Conservation (phyloP, 805 yeast species). For the Blastobotrys muscicola region DNA sequence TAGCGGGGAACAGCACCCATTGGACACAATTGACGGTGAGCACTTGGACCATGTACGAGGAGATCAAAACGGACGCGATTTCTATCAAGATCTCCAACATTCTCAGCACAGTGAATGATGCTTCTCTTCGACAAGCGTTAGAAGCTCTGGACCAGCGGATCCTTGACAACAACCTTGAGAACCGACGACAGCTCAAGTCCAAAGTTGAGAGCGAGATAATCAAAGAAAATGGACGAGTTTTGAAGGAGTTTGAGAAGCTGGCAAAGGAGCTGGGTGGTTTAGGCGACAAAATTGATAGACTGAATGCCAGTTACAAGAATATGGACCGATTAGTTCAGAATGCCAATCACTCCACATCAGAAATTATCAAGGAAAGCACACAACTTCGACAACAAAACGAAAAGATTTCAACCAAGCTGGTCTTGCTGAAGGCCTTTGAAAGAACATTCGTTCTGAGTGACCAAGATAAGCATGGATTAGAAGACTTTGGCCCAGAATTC, state of each 20-base stretch:
- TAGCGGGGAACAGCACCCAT: too few relatives aligned
- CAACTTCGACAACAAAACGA: slow-evolving; percentile 18
- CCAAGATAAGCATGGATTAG: slow-evolving; percentile 24
- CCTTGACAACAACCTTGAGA: slow-evolving; percentile 24
- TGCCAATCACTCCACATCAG: slow-evolving; percentile 18
- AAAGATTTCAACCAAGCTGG: slow-evolving; percentile 16
- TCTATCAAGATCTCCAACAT: slow-evolving; percentile 20
- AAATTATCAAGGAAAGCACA: slow-evolving; percentile 22
- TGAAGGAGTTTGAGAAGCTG: slow-evolving; percentile 28
- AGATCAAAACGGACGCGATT: slow-evolving; percentile 5
- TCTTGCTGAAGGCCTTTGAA: slow-evolving; percentile 31
- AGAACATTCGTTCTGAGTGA: slow-evolving; percentile 59
- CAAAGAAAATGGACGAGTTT: slow-evolving; percentile 22
- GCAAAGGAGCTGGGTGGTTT: slow-evolving; percentile 20
- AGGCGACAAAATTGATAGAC: slow-evolving; percentile 15
- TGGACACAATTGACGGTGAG: too few relatives aligned
- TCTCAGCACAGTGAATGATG: slow-evolving; percentile 26
- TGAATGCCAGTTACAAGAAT: slow-evolving; percentile 12
- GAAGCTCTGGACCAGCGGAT: slow-evolving; percentile 22
- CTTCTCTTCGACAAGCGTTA: slow-evolving; percentile 24
- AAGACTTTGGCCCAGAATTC: slow-evolving; percentile 32
- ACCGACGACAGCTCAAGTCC: slow-evolving; percentile 25
- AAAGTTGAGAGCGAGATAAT: slow-evolving; percentile 28
- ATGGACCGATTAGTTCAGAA: slow-evolving; percentile 17
- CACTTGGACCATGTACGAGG: too few relatives aligned